Evolutionary conservation across 345 rosid species (phyloP), one percentile per base, ranked within the genome.

Genomic region (Atalantia buxifolia): DNA sequence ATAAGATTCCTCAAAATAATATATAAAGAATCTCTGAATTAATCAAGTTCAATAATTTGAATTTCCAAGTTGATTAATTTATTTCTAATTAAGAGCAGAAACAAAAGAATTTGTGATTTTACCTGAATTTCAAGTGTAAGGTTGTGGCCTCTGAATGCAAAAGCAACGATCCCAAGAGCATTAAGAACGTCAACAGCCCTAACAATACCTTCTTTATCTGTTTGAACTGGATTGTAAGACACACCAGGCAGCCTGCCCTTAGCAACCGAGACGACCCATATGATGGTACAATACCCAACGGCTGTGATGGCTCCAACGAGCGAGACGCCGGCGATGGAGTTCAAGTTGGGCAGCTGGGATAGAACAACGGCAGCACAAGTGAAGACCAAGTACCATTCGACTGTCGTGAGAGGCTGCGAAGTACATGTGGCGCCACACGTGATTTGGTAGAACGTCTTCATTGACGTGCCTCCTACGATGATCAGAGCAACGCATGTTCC

Each of bases 101-200:
- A n/a, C 30, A 8, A 9, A 3, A 18, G 48, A 55, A 36, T 18
- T 8, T n/a, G 33, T 36, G 14, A 33, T 66, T 45, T 45, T 69
- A 92, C 93, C 97, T 92, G 97, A 48, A 90, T 92, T 80, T 92
- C 94, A 12, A 92, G 93, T 7, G 88, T 40, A 71, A 91, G 90
- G 81, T 92, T 91, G 82, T 91, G 93, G 62, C 94, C 97, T 62
- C 94, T 86, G 59, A 86, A 92, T 1, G 93, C 89, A 69, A 92
- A 86, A 74, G 91, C 89, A 74, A 92, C 76, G 80, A 89, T 85
- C 61, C 94, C 94, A 69, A 91, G 80, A 16, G 97, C 91, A 57
- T 89, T 88, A 8, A 88, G 83, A 57, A 84, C 61, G 48, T 81
- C 82, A 30, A 89, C 86, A 40, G 77, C 79, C 76, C 76, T 79